phyloP scores from a whole-genome alignment of 2,329 filamentous ascomycete species.

The Tolypocladium ovalisporum region DNA sequence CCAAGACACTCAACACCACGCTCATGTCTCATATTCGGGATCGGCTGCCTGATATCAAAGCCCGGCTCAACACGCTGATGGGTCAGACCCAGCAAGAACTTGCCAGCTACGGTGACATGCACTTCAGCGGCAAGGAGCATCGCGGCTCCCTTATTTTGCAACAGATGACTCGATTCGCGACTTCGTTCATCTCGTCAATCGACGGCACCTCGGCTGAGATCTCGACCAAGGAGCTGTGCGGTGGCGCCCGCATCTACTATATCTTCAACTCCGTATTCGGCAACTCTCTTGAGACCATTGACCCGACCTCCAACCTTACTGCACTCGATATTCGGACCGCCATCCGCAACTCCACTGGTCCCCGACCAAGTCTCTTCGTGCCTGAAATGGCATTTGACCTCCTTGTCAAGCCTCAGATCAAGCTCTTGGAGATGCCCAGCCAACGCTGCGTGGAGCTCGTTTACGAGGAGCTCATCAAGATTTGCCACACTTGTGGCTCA shows the following conservation, averaged over 20 bases:
- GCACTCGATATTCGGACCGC: conserved; percentile 92
- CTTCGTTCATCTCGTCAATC: conserved; percentile 95
- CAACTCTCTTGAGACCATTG: conserved; percentile 89
- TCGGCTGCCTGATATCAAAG: conserved; percentile 93
- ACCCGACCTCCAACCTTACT: conserved; percentile 90
- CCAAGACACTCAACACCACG: conserved; percentile 89
- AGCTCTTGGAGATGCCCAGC: conserved; percentile 85
- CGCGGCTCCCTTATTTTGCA: conserved; percentile 89
- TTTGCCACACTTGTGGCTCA: conserved; percentile 95
- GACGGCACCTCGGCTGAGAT: conserved; percentile 98
- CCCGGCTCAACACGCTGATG: conserved; percentile 94
- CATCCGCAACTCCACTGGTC: conserved; percentile 95
- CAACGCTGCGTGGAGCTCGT: conserved; percentile 96
- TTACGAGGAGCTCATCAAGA: conserved; percentile 98
- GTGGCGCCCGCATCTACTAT: conserved; percentile 92
- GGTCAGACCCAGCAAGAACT: conserved; percentile 99
- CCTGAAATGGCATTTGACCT: conserved; percentile 96
- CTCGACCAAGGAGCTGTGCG: conserved; percentile 94
- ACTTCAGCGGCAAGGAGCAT: conserved; percentile 95
- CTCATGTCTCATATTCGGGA: conserved; percentile 96
- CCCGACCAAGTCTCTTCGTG: conserved; percentile 89
- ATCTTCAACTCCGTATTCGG: conserved; percentile 99
- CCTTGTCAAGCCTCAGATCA: conserved; percentile 96
- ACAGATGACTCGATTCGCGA: conserved; percentile 96
- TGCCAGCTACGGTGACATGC: conserved; percentile 94